Evolutionary conservation across 768 basidiomycete species (phyloP), one percentile per base, ranked within the genome.

Genomic region (Rickenella mellea): DNA sequence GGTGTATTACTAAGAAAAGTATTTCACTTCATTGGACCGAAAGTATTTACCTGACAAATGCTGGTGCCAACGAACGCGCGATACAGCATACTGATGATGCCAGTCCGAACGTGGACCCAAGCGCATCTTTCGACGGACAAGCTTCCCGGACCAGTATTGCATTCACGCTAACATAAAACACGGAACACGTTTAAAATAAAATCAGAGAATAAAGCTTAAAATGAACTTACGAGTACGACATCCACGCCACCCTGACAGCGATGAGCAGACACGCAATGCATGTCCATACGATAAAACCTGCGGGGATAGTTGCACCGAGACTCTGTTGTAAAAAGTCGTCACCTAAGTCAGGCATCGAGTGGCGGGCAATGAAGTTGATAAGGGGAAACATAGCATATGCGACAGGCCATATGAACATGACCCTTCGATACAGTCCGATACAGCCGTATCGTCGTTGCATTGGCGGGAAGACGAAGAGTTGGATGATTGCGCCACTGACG

Each of bases 101-200:
- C 17, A 81, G 63, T 5, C 80, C 82, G 51, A 83, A 83, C 1
- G 75, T 73, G 33, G 72, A 68, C 1, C 80, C 80, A 12, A 84
- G 63, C 14, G 71, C 65, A 11, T 66, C 63, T 4, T 74, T 65
- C 20, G 60, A 67, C 1, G 78, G 79, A 1, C 70, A 60, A 36
- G 68, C 60, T 36, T 76, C 67, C 46, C 75, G 80, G 35, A 69
- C 66, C 7, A 83, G 61, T 37, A 85, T 65, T 67, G 83, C 74
- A 55, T 71, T 78, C 35, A 77, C 51, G 7, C 83, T 86, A 52
- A 17, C 41, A 29, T 2, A 27, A 33, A 38, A 27, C 27, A 29
- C 15, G 24, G 27, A 48, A 25, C 40, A n/a, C 27, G 10, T 36
- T 36, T 15, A n/a, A n/a, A n/a, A n/a, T n/a, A n/a, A n/a, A 12